Evolutionary conservation across 352 stramenopile species (phyloP).

Genomic region (Pythium dissimile): DNA sequence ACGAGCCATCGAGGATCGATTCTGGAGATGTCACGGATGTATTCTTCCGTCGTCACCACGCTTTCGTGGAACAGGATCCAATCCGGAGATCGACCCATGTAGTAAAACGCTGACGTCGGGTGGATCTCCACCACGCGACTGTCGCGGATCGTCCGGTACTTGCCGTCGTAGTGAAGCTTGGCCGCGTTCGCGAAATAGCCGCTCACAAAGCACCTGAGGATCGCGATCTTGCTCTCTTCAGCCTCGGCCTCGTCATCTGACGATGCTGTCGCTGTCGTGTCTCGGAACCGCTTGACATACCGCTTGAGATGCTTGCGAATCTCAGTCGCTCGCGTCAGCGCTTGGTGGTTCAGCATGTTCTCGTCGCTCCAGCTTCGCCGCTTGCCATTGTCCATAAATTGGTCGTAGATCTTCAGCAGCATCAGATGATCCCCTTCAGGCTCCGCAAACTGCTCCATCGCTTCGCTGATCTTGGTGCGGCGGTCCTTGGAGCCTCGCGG

Average conservation of each 20-base stretch:
- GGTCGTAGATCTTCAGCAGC: conserved; percentile 67
- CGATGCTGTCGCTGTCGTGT: not conserved
- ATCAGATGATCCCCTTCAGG: conserved; percentile 68
- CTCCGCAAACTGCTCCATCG: conserved; percentile 66
- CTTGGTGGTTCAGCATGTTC: conserved; percentile 53
- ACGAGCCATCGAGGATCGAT: conserved; percentile 80
- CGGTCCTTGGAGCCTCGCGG: conserved; percentile 58
- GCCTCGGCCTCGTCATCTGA: conserved; percentile 2
- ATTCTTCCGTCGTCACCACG: conserved; percentile 97
- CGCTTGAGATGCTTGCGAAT: conserved; percentile 65
- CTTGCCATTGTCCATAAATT: conserved; percentile 64
- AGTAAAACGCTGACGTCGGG: conserved; percentile 72
- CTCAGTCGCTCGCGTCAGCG: conserved; percentile 58
- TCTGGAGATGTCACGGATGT: conserved; percentile 66
- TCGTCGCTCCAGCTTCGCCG: conserved; percentile 74
- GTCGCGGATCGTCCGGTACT: conserved; percentile 66
- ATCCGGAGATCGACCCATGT: conserved; percentile 88
- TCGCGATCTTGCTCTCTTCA: conserved; percentile 23
- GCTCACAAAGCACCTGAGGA: conserved; percentile 66
- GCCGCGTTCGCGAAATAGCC: conserved; percentile 95
- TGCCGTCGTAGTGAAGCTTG: conserved; percentile 90
- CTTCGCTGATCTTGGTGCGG: conserved; percentile 59
- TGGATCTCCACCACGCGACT: conserved; percentile 69
- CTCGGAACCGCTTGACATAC: conserved; percentile 54
- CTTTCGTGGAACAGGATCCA: conserved; percentile 99